Base-by-base conservation (phyloP, 2,329 filamentous ascomycete species). In the Thyridium curvatum region DNA sequence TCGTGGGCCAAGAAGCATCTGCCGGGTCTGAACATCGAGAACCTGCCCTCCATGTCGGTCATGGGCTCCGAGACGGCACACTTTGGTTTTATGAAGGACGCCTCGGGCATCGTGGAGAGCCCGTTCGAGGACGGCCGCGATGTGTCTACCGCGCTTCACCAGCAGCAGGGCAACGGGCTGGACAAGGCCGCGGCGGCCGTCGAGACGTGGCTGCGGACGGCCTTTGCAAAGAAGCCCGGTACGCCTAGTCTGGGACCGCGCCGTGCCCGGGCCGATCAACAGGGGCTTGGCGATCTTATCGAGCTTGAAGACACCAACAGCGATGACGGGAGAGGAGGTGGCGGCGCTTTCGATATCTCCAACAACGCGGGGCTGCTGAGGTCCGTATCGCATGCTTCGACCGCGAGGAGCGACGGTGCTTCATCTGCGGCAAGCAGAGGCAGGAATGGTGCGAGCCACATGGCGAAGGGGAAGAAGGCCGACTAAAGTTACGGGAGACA, bases 151-250 rank as follows among this genome's bases (percentile, higher is more conserved):
- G 49, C 62, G 5, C 60, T 64, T 26, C 13, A 35, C 2, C 18
- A 18, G n/a, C 61, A 65, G 35, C 68, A 72, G 34, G 71, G 72
- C 12, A 69, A 62, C 3, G 69, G 74, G 1, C 66, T 97, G 3
- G 89, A 95, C 52, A 86, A 90, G 46, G 82, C 94, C 9, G 89
- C 90, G 2, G 84, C 87, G 6, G 84, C 85, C 3, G 82, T 97
- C 21, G 93, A 97, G 62, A 84, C 82, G 1, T 98, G 93, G 89
- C 70, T 97, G 42, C 74, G 90, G 43, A 87, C 88, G 45, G 81
- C 94, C 30, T 87, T 88, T 43, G 69, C 74, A 6, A 82, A 82
- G 53, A 71, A 75, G 4, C 70, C 73, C 1, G 60, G 62, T 15
- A 75, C 73, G n/a, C 72, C 73, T 2, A 59, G 65, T 18, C 44